Conservation (phyloP, 768 basidiomycete species). For the Rhodotorula taiwanensis region DNA sequence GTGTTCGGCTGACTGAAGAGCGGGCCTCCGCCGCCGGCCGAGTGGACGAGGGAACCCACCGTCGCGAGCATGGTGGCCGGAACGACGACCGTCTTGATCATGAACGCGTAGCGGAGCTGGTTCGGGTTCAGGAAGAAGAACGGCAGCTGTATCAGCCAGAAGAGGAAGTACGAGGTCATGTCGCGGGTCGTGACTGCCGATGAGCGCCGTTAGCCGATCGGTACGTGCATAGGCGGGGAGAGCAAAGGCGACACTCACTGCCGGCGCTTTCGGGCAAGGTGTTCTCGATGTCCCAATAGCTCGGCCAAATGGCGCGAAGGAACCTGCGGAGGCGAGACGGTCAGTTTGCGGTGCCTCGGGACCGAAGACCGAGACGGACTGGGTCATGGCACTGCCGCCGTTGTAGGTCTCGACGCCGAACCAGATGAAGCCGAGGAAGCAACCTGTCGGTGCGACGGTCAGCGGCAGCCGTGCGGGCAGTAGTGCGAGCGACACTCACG, state of each 20-base stretch:
- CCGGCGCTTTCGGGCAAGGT: conserved; percentile 54
- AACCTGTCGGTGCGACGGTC: too few species aligned
- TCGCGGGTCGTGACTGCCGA: conserved; percentile 49
- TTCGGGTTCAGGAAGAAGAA: conserved; percentile 67
- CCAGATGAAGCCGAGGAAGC: conserved; percentile 31
- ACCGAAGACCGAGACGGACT: too few species aligned
- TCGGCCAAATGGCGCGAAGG: conserved; percentile 75
- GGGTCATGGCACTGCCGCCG: conserved; percentile 32
- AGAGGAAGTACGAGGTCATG: conserved; percentile 69
- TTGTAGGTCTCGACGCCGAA: conserved; percentile 30
- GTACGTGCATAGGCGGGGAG: not conserved
- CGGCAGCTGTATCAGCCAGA: conserved; percentile 66
- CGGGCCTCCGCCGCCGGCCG: conserved; percentile 21
- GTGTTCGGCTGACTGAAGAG: conserved; percentile 48
- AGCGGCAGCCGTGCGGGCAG: too few species aligned
- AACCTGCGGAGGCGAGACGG: too few species aligned
- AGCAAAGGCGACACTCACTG: conserved; percentile 52
- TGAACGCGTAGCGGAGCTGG: conserved; percentile 67
- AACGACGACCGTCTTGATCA: conserved; percentile 57
- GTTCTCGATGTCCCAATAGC: conserved; percentile 59
- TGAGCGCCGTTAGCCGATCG: not conserved
- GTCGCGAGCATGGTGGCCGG: conserved; percentile 63
- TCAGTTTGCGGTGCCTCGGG: too few species aligned
- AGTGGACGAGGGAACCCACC: conserved; percentile 55
- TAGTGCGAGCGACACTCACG: too few species aligned